Evolutionary conservation across 2,329 filamentous ascomycete genomes (phyloP).

Genomic region (Exophiala spinifera): DNA sequence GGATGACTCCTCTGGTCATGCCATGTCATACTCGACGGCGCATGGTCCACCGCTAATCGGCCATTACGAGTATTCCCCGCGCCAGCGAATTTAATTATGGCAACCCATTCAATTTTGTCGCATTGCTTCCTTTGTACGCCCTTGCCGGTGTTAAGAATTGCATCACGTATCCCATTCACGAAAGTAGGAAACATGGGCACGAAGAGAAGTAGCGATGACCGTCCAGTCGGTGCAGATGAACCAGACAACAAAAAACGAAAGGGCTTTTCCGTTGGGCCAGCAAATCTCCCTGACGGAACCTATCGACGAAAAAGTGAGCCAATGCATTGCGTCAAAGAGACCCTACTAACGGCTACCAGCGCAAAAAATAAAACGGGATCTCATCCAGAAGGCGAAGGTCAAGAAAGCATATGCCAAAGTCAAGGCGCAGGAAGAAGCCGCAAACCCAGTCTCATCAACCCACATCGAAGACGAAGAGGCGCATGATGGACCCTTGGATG

Average conservation of each 20-base stretch:
- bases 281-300: slow-evolving; percentile 84
- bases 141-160: not conserved
- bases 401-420: slow-evolving; percentile 91
- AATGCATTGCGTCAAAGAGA: not conserved
- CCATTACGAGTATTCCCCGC: not conserved
- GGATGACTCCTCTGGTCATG: not conserved
- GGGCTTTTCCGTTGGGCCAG: slow-evolving; percentile 82
- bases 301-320: slow-evolving; percentile 72
- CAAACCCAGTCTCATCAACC: slow-evolving; percentile 30
- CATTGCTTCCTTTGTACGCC: not conserved
- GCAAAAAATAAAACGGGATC: slow-evolving; percentile 80
- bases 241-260: slow-evolving; percentile 42
- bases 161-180: not conserved
- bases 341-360: slow-evolving; percentile 47
- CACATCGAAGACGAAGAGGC: slow-evolving; percentile 25
- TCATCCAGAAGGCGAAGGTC: slow-evolving; percentile 90
- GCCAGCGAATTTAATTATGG: not conserved
- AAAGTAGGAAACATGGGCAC: slow-evolving; percentile 49
- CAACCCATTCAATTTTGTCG: not conserved
- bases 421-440: slow-evolving; percentile 58
- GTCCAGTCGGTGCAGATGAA: slow-evolving; percentile 25
- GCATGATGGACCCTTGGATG: slow-evolving; percentile 13
- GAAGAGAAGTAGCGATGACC: slow-evolving; percentile 55
- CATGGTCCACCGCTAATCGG: not conserved
- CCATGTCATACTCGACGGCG: not conserved